Percentiles rank a stretch among this genome's conserved stretches.
Evolutionary conservation across 2,329 filamentous ascomycete genomes (phyloP).

Genomic region (Escovopsis weberi): DNA sequence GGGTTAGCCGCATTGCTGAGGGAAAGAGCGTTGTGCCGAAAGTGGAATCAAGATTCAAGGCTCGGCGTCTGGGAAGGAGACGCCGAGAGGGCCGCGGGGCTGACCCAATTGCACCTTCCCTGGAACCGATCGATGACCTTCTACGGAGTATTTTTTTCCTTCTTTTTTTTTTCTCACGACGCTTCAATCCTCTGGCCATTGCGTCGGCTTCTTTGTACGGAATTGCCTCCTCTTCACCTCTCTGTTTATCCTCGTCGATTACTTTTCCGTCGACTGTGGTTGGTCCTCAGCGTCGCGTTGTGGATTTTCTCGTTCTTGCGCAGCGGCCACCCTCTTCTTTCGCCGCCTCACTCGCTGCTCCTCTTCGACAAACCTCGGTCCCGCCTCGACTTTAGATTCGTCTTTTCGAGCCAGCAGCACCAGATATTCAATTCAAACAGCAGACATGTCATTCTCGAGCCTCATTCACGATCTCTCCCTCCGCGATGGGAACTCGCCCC

Average conservation of each 20-base stretch:
- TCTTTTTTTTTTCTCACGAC: too few relatives aligned
- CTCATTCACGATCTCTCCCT: constrained; percentile 51
- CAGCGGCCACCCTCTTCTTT: background rate
- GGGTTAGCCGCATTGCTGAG: too few relatives aligned
- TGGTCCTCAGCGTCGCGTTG: background rate
- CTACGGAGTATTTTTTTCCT: too few relatives aligned
- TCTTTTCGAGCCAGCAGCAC: too few relatives aligned
- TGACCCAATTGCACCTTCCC: too few relatives aligned
- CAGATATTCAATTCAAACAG: background rate
- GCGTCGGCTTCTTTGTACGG: background rate
- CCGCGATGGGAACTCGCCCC: constrained; percentile 35
- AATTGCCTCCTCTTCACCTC: background rate
- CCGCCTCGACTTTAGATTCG: too few relatives aligned
- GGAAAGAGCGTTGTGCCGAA: background rate
- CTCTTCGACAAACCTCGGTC: too few relatives aligned
- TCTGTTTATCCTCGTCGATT: too few relatives aligned
- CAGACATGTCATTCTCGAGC: constrained; percentile 50
- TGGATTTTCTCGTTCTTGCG: background rate
- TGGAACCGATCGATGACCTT: too few relatives aligned
- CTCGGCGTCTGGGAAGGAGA: background rate
- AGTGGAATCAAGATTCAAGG: background rate
- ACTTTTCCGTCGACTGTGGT: background rate
- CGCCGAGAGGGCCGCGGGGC: too few relatives aligned
- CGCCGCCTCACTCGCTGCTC: constrained; percentile 1
- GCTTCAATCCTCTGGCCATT: too few relatives aligned